phyloP scores from a whole-genome alignment of 2,329 filamentous ascomycete species.

The Coniochaeta pulveracea region DNA sequence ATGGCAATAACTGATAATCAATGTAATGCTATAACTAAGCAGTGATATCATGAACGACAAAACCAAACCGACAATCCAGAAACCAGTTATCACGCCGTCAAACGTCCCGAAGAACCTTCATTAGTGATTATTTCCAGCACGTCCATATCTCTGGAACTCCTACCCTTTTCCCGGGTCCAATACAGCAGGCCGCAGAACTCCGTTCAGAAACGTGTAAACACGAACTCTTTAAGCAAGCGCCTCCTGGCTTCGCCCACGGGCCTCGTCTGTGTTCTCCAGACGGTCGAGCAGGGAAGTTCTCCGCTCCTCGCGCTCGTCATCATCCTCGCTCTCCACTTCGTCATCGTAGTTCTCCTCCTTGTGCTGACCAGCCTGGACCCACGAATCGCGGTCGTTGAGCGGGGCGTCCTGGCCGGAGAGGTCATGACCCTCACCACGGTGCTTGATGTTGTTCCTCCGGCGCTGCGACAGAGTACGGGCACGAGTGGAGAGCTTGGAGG shows the following conservation, averaged over 20 bases:
- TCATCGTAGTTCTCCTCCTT: conserved; percentile 45
- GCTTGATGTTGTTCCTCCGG: conserved; percentile 59
- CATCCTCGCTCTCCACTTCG: conserved; percentile 55
- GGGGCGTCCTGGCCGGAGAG: conserved; percentile 73
- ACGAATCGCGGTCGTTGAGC: conserved; percentile 68
- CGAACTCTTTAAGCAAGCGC: conserved; percentile 32
- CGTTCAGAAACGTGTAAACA: no score
- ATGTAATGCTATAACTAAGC: no score
- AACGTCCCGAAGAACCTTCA: no score
- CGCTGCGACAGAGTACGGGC: conserved; percentile 81
- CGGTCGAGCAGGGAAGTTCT: conserved; percentile 37
- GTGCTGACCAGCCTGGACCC: conserved; percentile 65
- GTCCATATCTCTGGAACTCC: no score
- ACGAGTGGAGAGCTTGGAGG: conserved; percentile 75
- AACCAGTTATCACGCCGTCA: no score
- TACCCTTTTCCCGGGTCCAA: no score
- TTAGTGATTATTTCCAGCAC: no score
- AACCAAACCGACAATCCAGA: no score
- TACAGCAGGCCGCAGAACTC: no score
- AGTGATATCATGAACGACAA: no score
- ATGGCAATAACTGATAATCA: no score
- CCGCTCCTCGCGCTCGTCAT: conserved; percentile 23
- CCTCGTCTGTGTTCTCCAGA: conserved; percentile 45
- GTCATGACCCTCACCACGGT: conserved; percentile 65
- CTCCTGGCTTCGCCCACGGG: conserved; percentile 43